phyloP scores from a whole-genome alignment of 192 early-diverging fungal species.

The Oehlia diaphana region DNA sequence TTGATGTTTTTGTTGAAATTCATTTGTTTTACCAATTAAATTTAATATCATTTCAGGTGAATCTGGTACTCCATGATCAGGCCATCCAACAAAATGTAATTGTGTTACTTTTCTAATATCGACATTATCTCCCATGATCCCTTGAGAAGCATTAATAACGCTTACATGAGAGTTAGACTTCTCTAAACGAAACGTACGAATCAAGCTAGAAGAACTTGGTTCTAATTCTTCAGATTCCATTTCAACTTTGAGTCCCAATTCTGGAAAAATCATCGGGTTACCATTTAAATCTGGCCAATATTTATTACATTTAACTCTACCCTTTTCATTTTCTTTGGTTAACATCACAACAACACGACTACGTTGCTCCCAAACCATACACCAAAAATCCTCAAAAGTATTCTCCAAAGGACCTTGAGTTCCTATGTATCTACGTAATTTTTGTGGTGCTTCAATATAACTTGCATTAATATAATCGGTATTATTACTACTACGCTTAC shows the following conservation, averaged over 20 bases:
- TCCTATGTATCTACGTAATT: constrained; percentile 67
- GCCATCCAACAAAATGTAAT: constrained; percentile 79
- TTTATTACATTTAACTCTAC: constrained; percentile 71
- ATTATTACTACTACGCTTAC: constrained; percentile 30
- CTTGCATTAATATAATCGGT: constrained; percentile 86
- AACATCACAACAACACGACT: constrained; percentile 79
- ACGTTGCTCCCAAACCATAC: constrained; percentile 81
- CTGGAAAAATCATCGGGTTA: constrained; percentile 37
- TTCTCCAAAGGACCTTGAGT: constrained; percentile 80
- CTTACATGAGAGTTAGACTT: neutral
- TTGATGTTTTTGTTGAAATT: constrained; percentile 9
- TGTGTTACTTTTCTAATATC: constrained; percentile 55
- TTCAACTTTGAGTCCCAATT: constrained; percentile 40
- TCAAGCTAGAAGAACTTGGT: constrained; percentile 40
- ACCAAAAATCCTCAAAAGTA: constrained; percentile 87
- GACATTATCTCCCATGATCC: neutral
- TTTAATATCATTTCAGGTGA: constrained; percentile 35
- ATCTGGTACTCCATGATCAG: constrained; percentile 74
- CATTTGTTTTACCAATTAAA: constrained; percentile 26
- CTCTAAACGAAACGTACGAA: constrained; percentile 42
- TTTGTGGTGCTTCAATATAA: constrained; percentile 52
- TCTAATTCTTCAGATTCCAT: constrained; percentile 46
- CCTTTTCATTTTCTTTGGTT: constrained; percentile 75
- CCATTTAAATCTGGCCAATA: constrained; percentile 76
- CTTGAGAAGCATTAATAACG: no score